Evolutionary conservation across 2,329 filamentous ascomycete species (phyloP), one percentile per base, ranked within the genome.

Genomic region (Metarhizium guizhouense): DNA sequence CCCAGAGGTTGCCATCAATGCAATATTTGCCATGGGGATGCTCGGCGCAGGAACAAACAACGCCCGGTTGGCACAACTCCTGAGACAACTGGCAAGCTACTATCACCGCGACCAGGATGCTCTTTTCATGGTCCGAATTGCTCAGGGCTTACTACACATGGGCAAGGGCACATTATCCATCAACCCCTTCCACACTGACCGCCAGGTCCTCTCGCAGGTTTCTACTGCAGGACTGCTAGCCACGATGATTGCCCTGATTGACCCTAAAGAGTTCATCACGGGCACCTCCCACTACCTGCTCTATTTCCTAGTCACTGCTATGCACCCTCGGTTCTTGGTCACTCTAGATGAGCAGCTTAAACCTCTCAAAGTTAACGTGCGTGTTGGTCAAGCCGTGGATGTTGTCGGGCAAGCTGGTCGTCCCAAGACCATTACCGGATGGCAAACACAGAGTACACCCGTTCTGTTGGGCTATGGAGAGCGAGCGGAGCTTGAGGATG

Each of bases 401-500:
- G 92, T 99, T 47, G 94, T 99, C 45, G 95, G 94, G 53, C 94
- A 97, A 72, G 94, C 95, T 13, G 94, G 94, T 69, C 84, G 93
- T 60, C 94, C 94, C 63, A 97, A 99, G 86, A 99, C 94, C 2
- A 99, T 99, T 66, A 99, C 94, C 10, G 94, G 94, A 54, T 99
- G 94, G 94, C 94, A 99, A 75, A 99, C 94, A 62, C 94, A 99
- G 78, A 96, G 90, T 76, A 99, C 94, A n/a, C 94, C 94, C 0
- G 94, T 99, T 50, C 78, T 99, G 57, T 77, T 99, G 64, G 87
- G 90, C n/a, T 87, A 96, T 67, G 94, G 95, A 34, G 94, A 99
- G 78, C 82, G 95, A 65, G 94, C 94, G 10, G 94, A 99, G 77
- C 77, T 99, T 52, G 94, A 99, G 72, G 94, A 99, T 66, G 94